A percentile compares a stretch with the other conserved stretches of the same genome.
phyloP scores from a whole-genome alignment of 352 stramenopile species.

The Stramenopiles sp. region DNA sequence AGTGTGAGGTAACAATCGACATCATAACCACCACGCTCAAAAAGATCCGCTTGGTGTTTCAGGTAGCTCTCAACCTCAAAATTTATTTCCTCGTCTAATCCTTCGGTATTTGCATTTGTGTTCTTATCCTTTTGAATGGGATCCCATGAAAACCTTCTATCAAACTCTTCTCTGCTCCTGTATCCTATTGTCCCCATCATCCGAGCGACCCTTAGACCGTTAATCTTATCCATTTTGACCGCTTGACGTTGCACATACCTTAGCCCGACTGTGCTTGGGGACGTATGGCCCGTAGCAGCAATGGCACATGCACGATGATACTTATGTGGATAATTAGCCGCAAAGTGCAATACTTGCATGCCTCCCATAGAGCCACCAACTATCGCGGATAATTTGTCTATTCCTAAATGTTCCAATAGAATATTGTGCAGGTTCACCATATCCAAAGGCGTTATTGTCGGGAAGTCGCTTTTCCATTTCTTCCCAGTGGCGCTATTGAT shows the following conservation, averaged over 20 bases:
- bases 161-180: conserved; percentile 59
- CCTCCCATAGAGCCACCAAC: conserved; percentile 61
- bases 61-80: conserved; percentile 71
- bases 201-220: conserved; percentile 57
- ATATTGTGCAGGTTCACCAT: conserved; percentile 44
- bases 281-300: conserved; percentile 57
- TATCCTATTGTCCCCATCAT: conserved; percentile 64
- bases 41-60: conserved; percentile 61
- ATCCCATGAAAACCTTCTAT: conserved; percentile 58
- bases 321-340: conserved; percentile 46
- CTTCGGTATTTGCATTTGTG: conserved; percentile 9
- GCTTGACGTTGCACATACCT: conserved; percentile 52
- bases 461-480: conserved; percentile 44
- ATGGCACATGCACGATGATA: conserved; percentile 45
- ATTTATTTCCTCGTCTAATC: conserved; percentile 41
- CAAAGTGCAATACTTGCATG: conserved; percentile 62
- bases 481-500: conserved; percentile 40
- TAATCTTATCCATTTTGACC: conserved; percentile 46
- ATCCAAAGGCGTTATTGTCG: conserved; percentile 52
- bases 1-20: conserved; percentile 63
- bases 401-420: conserved; percentile 46
- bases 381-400: conserved; percentile 48
- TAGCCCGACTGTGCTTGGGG: conserved; percentile 53
- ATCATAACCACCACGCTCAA: conserved; percentile 39
- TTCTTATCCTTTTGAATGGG: conserved; percentile 24